A percentile compares a stretch with the other conserved stretches of the same genome.
phyloP scores from a whole-genome alignment of 495 filamentous ascomycete genomes.

The Cladorrhinum samala region DNA sequence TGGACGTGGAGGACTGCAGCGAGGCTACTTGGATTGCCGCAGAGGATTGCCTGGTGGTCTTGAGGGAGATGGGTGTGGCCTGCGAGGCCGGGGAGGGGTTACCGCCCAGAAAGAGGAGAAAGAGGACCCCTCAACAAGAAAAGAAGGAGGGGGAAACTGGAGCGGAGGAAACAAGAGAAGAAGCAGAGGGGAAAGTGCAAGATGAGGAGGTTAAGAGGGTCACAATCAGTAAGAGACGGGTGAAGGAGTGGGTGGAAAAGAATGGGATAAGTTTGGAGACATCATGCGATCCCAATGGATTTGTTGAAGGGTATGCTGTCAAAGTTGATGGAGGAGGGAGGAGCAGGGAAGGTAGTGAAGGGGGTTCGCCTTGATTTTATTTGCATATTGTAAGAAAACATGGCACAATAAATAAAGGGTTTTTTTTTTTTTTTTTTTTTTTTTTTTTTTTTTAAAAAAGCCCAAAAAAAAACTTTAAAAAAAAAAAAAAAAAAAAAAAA shows the following conservation, averaged over 20 bases:
- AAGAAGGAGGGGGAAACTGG: not conserved
- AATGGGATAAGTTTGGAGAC: slow-evolving; percentile 41
- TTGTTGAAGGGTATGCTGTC: slow-evolving; percentile 46
- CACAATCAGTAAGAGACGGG: slow-evolving; percentile 47
- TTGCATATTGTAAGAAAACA: not conserved
- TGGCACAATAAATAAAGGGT: too few relatives aligned
- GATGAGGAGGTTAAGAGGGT: slow-evolving; percentile 34
- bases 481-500: too few relatives aligned
- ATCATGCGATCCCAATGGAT: slow-evolving; percentile 52
- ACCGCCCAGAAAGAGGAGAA: slow-evolving; percentile 18
- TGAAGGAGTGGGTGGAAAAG: slow-evolving; percentile 47
- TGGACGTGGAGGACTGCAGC: slow-evolving; percentile 39
- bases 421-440: too few relatives aligned
- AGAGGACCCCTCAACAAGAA: not conserved
- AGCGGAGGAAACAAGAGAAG: not conserved
- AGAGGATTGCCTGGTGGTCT: slow-evolving; percentile 74
- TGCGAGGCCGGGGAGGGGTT: slow-evolving; percentile 49
- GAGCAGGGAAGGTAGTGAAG: slow-evolving; percentile 18
- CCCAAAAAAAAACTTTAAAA: too few relatives aligned
- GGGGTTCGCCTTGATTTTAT: slow-evolving; percentile 1
- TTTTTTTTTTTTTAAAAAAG: too few relatives aligned
- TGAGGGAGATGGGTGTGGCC: slow-evolving; percentile 70
- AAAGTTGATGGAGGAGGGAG: slow-evolving; percentile 15
- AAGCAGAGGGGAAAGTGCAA: slow-evolving; percentile 9
- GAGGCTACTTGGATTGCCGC: slow-evolving; percentile 67